Evolutionary conservation across 345 rosid species (phyloP).

Genomic region (Geranium brycei): DNA sequence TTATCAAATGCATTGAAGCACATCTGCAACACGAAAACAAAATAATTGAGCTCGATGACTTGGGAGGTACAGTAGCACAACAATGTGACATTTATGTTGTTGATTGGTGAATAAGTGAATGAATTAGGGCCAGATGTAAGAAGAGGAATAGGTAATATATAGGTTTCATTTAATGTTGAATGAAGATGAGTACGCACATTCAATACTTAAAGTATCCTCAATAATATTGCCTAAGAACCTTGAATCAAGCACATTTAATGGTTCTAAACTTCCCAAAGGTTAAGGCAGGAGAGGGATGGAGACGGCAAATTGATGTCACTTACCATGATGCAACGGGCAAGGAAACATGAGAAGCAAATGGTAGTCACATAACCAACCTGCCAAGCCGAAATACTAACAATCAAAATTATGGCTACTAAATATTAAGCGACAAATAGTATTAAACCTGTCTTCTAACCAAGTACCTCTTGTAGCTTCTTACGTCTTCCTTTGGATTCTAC

Average conservation of each 20-base stretch:
- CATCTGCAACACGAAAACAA: conserved; percentile 28
- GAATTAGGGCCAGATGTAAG: neutral
- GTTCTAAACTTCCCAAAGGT: neutral
- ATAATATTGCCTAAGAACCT: neutral
- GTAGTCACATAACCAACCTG: conserved; percentile 96
- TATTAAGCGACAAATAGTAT: neutral
- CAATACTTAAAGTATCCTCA: too few relatives aligned
- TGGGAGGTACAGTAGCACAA: neutral
- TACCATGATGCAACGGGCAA: conserved; percentile 80
- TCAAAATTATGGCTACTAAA: neutral
- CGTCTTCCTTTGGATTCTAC: conserved; percentile 90
- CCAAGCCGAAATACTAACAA: conserved; percentile 13
- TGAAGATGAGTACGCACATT: too few relatives aligned
- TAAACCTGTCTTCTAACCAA: neutral
- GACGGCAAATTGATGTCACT: conserved; percentile 10
- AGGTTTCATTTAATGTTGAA: too few relatives aligned
- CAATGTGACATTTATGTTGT: neutral
- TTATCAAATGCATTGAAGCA: conserved; percentile 72
- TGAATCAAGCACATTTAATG: neutral
- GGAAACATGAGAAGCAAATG: conserved; percentile 83
- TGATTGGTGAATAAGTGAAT: neutral
- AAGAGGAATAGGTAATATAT: neutral
- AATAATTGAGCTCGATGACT: neutral
- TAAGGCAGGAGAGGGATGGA: neutral
- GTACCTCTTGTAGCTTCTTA: conserved; percentile 87